Evolutionary conservation across 371 early-diverging fungal species (phyloP), one percentile per base, ranked within the genome.

Genomic region (Mortierella sp.): DNA sequence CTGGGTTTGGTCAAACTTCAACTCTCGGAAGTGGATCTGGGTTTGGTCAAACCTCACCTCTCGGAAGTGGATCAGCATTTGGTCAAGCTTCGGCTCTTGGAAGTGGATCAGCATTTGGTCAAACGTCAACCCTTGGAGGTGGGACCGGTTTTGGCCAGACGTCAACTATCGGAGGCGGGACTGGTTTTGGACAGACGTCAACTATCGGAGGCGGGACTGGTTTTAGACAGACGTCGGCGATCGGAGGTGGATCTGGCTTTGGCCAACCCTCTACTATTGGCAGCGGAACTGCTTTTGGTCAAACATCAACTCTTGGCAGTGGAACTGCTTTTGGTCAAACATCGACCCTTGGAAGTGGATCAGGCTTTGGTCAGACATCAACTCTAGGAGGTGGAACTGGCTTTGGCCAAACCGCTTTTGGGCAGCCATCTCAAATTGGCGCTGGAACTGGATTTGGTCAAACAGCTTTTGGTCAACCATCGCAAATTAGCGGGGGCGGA

Each of bases 281-380:
- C 2, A 54, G 69, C 39, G 70, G 72, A 6, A 30, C 68, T 14
- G 59, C 59, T 18, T 75, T 76, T 64, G 77, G 71, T 1, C 71
- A 70, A 43, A 67, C 77, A 20, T 64, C 67, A 1, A 28, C 45
- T 16, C 47, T 75, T 6, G 70, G 75, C 2, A 16, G 43, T 39
- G 76, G 75, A 22, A 20, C 68, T 24, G 64, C 54, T 0, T 77
- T 77, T 32, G 77, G 72, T 16, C 77, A 76, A 24, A 67, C 77
- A 1, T 76, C 77, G 5, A 43, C n/a, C 12, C 32, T 70, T 11
- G 77, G 71, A 30, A 28, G 68, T 12, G 68, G 73, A 14, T 26
- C 59, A 10, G 35, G 54, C 3, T 73, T 73, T 35, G 74, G 72
- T n/a, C 72, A 72, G 16, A 51, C 75, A 1, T 69, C 75, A 39